Evolutionary conservation across 2,329 filamentous ascomycete genomes (phyloP).

Genomic region (Colletotrichum sp.): DNA sequence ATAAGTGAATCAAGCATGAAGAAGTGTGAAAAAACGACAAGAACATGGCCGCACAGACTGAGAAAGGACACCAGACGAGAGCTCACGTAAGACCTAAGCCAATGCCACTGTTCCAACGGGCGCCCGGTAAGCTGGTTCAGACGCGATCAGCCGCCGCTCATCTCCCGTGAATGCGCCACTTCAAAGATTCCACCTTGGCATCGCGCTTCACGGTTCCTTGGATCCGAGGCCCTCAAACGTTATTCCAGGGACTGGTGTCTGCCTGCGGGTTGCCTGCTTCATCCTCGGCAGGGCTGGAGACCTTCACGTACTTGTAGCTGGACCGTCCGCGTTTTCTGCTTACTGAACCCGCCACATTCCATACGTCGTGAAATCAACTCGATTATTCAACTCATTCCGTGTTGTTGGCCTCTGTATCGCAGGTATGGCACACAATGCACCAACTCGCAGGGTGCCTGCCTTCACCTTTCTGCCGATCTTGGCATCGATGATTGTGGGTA

Average conservation of each 20-base stretch:
- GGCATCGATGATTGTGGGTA: conserved; percentile 26
- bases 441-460: neutral
- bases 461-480: conserved; percentile 23
- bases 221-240: neutral
- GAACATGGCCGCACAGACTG: neutral
- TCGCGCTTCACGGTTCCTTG: neutral
- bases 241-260: neutral
- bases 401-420: neutral
- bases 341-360: neutral
- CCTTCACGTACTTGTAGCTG: neutral
- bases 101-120: neutral
- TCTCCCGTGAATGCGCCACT: neutral
- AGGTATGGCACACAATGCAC: conserved; percentile 12
- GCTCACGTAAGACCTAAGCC: neutral
- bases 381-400: neutral
- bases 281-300: neutral
- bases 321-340: neutral
- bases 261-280: neutral
- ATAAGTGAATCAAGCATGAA: neutral
- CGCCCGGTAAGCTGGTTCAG: neutral
- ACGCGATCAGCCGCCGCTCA: neutral
- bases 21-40: neutral
- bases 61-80: neutral
- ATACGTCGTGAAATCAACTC: neutral
- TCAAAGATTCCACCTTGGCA: neutral